phyloP scores from a whole-genome alignment of 805 yeast genomes.

The Candida oleophila region DNA sequence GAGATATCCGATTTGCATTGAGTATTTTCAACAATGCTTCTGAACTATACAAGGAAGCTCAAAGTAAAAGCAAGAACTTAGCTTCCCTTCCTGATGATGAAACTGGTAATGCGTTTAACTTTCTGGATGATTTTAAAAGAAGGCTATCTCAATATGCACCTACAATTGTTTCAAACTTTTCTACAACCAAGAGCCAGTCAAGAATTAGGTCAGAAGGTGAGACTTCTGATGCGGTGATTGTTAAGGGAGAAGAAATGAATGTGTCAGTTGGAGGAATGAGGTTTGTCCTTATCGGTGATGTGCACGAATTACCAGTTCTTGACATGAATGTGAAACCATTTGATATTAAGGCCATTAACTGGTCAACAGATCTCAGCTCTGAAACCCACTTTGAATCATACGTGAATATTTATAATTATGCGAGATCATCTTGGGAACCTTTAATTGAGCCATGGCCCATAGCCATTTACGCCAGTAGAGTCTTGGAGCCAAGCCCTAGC shows the following conservation, averaged over 20 bases:
- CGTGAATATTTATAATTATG: constrained; percentile 80
- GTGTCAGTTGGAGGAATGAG: constrained; percentile 75
- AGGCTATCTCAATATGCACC: constrained; percentile 68
- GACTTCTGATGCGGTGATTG: constrained; percentile 29
- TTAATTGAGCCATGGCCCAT: constrained; percentile 85
- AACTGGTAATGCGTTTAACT: constrained; percentile 32
- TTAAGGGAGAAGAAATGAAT: constrained; percentile 67
- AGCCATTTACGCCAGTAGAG: constrained; percentile 63
- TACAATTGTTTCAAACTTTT: constrained; percentile 53
- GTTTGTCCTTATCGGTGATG: constrained; percentile 82
- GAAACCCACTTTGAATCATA: constrained; percentile 62
- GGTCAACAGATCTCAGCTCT: constrained; percentile 83
- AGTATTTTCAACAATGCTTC: constrained; percentile 72
- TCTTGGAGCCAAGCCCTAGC: constrained; percentile 43
- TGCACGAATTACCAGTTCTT: constrained; percentile 84
- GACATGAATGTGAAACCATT: constrained; percentile 76
- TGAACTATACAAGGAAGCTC: constrained; percentile 40
- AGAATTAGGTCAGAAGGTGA: constrained; percentile 8
- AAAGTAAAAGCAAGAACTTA: constrained; percentile 9
- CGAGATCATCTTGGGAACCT: constrained; percentile 95
- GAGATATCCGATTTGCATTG: constrained; percentile 83
- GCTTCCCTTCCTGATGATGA: constrained; percentile 16
- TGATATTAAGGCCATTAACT: constrained; percentile 64
- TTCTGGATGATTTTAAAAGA: constrained; percentile 64
- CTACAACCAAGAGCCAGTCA: constrained; percentile 20